These are phyloP conservation scores for Mycena pura DNA, from an alignment of 768 basidiomycete species.

Conservation along the genomic window DNA sequence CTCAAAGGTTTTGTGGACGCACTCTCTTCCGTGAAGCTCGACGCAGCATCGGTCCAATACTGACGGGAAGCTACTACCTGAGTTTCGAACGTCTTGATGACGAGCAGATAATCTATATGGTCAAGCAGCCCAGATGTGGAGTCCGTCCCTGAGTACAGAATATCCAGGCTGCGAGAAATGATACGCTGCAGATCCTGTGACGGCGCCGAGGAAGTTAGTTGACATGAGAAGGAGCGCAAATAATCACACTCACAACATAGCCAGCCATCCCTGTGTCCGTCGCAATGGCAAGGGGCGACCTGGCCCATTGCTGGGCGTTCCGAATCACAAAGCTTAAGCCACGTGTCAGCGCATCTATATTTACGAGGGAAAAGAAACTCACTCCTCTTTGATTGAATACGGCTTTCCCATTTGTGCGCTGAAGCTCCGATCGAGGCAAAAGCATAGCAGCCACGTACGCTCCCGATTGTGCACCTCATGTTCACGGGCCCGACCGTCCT, in stretches of 20 bases:
- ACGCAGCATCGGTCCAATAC: slow-evolving; percentile 52
- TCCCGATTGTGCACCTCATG: slow-evolving; percentile 93
- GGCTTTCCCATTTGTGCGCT: slow-evolving; percentile 99
- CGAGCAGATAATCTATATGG: slow-evolving; percentile 83
- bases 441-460: slow-evolving; percentile 92
- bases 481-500: slow-evolving; percentile 83
- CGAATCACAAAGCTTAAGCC: slow-evolving; percentile 81
- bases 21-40: slow-evolving; percentile 38
- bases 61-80: slow-evolving; percentile 71
- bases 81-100: slow-evolving; percentile 84
- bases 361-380: slow-evolving; percentile 36
- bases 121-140: slow-evolving; percentile 83
- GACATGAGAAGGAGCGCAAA: background rate
- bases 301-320: slow-evolving; percentile 78
- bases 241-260: slow-evolving; percentile 67
- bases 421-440: slow-evolving; percentile 84
- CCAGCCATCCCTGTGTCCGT: slow-evolving; percentile 75
- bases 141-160: slow-evolving; percentile 84
- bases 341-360: slow-evolving; percentile 19
- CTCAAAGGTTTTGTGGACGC: background rate
- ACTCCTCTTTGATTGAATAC: slow-evolving; percentile 93
- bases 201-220: slow-evolving; percentile 3
- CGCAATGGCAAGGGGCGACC: slow-evolving; percentile 64
- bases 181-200: slow-evolving; percentile 86
- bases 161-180: slow-evolving; percentile 86